Percentiles rank a stretch among this genome's conserved stretches.
Evolutionary conservation across 2,329 filamentous ascomycete genomes (phyloP).

Genomic region (Hypoxylon sp.): DNA sequence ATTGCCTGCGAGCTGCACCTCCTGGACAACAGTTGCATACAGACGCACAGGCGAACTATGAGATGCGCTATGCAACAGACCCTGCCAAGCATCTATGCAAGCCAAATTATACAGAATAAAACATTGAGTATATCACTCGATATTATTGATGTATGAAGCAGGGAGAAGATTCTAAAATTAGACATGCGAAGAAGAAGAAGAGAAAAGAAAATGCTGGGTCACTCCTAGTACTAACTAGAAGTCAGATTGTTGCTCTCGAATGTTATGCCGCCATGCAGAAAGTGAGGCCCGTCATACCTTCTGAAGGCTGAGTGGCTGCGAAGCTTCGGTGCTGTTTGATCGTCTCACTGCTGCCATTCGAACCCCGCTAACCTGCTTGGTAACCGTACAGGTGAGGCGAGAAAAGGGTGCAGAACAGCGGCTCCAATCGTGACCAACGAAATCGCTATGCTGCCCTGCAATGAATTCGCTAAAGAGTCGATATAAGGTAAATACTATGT

Average conservation of each 20-base stretch:
- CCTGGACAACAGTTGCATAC: constrained; percentile 26
- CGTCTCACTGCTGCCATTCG: constrained; percentile 32
- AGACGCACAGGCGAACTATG: constrained; percentile 14
- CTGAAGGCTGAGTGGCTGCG: constrained; percentile 36
- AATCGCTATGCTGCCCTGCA: constrained; percentile 8
- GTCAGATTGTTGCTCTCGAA: constrained; percentile 11
- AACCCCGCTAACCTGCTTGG: constrained; percentile 7
- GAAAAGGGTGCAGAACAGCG: constrained; percentile 4
- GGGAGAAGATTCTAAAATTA: constrained; percentile 14
- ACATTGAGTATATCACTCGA: neutral
- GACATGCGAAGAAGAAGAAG: neutral
- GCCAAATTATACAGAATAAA: constrained; percentile 4
- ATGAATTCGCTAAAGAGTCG: neutral
- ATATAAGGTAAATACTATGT: constrained; percentile 14
- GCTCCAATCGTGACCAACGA: constrained; percentile 8
- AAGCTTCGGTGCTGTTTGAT: constrained; percentile 45
- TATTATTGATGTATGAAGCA: neutral
- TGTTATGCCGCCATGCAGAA: constrained; percentile 13
- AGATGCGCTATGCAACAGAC: constrained; percentile 20
- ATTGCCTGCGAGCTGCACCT: constrained; percentile 14
- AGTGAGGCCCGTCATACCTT: constrained; percentile 6
- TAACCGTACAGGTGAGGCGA: constrained; percentile 6
- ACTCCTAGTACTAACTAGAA: neutral
- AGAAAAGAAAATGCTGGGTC: too few relatives aligned
- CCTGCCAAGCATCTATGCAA: constrained; percentile 39